Conservation (phyloP, 1,284 basidiomycete species). For the Porogramme epimiltina region DNA sequence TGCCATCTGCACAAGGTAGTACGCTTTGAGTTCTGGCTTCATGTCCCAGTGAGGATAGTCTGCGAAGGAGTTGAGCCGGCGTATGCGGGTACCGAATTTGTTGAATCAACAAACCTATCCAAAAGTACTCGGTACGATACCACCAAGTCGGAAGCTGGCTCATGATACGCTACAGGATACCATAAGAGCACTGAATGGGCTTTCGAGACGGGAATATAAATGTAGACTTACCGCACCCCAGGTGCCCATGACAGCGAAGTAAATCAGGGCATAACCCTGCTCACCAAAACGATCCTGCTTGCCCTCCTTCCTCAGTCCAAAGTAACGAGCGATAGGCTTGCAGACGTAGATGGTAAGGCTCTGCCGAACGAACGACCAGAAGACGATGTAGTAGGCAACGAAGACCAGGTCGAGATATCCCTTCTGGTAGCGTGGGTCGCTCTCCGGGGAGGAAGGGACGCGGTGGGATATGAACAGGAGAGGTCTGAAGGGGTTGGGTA, state of each 20-base stretch:
- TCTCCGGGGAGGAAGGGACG: slow-evolving; percentile 52
- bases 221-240: slow-evolving; percentile 80
- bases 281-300: slow-evolving; percentile 89
- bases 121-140: slow-evolving; percentile 84
- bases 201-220: not conserved
- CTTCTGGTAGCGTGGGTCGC: slow-evolving; percentile 74
- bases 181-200: not conserved
- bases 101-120: slow-evolving; percentile 56
- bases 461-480: slow-evolving; percentile 80
- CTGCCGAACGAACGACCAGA: slow-evolving; percentile 93
- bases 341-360: slow-evolving; percentile 71
- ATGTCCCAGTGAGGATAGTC: slow-evolving; percentile 91
- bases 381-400: slow-evolving; percentile 84
- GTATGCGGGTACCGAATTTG: not conserved
- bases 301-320: slow-evolving; percentile 65
- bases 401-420: slow-evolving; percentile 82
- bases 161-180: slow-evolving; percentile 75
- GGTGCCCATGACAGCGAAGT: slow-evolving; percentile 71
- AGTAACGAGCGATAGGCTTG: slow-evolving; percentile 68
- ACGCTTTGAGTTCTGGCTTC: slow-evolving; percentile 83
- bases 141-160: slow-evolving; percentile 84
- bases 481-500: slow-evolving; percentile 75
- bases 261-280: slow-evolving; percentile 86
- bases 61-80: slow-evolving; percentile 27
- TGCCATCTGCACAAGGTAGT: slow-evolving; percentile 88